phyloP scores from a whole-genome alignment of 2,329 filamentous ascomycete genomes.

The Colletotrichum tofieldiae region DNA sequence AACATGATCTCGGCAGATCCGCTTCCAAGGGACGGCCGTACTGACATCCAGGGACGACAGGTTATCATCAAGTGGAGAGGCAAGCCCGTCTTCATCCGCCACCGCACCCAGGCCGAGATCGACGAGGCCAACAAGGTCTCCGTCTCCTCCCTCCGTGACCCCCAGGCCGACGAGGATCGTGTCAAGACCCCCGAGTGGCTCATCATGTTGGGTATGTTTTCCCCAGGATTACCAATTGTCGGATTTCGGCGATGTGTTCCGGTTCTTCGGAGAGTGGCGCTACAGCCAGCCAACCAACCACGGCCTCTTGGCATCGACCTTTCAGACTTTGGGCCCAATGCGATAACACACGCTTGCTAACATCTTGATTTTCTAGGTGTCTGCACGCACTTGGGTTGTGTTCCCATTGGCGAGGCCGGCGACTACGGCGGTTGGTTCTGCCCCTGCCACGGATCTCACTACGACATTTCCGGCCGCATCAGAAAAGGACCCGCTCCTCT shows the following conservation, averaged over 20 bases:
- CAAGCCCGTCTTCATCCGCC: slow-evolving; percentile 99
- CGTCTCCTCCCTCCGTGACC: slow-evolving; percentile 88
- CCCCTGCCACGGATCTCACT: slow-evolving; percentile 99
- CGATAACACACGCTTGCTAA: slow-evolving; percentile 44
- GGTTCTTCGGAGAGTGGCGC: background rate
- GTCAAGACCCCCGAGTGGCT: slow-evolving; percentile 99
- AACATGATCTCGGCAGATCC: background rate
- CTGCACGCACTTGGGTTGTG: slow-evolving; percentile 99
- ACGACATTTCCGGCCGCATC: slow-evolving; percentile 99
- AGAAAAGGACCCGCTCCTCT: slow-evolving; percentile 97
- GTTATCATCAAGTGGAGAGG: slow-evolving; percentile 99
- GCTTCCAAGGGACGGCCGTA: background rate
- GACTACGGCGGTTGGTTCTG: slow-evolving; percentile 99
- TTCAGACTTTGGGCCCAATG: background rate
- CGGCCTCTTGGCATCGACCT: background rate
- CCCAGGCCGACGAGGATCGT: slow-evolving; percentile 90
- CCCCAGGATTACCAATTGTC: background rate
- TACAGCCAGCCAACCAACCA: background rate
- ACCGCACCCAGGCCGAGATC: slow-evolving; percentile 95
- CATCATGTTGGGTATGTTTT: slow-evolving; percentile 88
- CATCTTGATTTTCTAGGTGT: slow-evolving; percentile 74
- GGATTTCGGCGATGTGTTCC: background rate
- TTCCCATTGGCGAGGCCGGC: slow-evolving; percentile 98
- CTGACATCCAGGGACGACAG: slow-evolving; percentile 59
- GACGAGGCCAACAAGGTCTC: slow-evolving; percentile 93